phyloP scores from a whole-genome alignment of 306 rosid species.

The Adenanthera pavonina region DNA sequence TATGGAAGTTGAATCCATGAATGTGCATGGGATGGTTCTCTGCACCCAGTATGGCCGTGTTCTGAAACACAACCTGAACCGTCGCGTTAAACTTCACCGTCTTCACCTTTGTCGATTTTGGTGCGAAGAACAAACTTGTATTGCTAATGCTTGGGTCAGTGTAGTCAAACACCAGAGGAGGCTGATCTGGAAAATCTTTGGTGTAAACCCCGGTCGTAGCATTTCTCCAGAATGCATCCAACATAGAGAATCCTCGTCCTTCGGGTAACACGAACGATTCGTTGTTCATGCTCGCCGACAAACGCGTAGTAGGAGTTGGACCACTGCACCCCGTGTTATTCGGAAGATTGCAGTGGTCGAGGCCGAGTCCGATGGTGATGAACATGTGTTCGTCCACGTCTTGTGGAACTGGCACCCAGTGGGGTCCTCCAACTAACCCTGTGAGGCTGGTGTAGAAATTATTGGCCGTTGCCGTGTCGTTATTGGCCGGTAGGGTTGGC shows the following conservation, averaged over 20 bases:
- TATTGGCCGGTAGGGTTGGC: conserved; percentile 42
- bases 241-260: conserved; percentile 42
- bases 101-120: conserved; percentile 56
- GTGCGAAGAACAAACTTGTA: not conserved
- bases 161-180: conserved; percentile 50
- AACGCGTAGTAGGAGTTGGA: not conserved
- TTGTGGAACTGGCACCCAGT: conserved; percentile 57
- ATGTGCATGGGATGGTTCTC: conserved; percentile 43
- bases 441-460: conserved; percentile 46
- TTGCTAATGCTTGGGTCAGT: conserved; percentile 33
- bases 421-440: conserved; percentile 43
- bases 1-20: conserved; percentile 41
- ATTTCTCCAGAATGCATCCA: conserved; percentile 44
- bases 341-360: conserved; percentile 32
- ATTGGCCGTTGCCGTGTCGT: conserved; percentile 49
- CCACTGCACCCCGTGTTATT: conserved; percentile 35
- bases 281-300: conserved; percentile 67
- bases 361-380: conserved; percentile 38
- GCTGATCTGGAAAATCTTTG: conserved; percentile 50
- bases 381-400: conserved; percentile 57
- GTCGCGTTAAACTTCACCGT: conserved; percentile 55
- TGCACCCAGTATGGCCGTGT: conserved; percentile 36
- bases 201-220: conserved; percentile 49
- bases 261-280: conserved; percentile 53
- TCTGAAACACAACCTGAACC: conserved; percentile 59